Evolutionary conservation across 2,329 filamentous ascomycete species (phyloP), one percentile per base, ranked within the genome.

Genomic region (Exutisphaerella laricina): DNA sequence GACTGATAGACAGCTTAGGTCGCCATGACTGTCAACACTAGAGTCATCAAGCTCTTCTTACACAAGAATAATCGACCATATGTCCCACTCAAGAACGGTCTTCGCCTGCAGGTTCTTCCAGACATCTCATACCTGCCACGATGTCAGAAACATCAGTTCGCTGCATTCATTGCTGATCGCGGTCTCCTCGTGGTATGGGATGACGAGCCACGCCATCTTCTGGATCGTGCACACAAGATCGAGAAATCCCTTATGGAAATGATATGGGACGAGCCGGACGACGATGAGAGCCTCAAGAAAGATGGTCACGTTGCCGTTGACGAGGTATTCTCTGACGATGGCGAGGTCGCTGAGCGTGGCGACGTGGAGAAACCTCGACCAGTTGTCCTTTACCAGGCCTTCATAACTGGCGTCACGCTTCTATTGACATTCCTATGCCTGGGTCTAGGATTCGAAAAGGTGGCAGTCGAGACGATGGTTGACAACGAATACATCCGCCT

Each of bases 1-100:
- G 26, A 50, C 12, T 34, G 20, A 28, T 16, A 3, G 22, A 20
- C n/a, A 45, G 51, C 34, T 59, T 45, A 82, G 76, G 78, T 74
- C 54, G 80, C 80, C 38, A 81, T 84, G 74, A 85, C 81, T 3
- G 70, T 84, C 50, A 81, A 78, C 57, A 84, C 80, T 3, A 70
- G 73, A 45, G 74, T 83, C 29, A 79, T 84, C 55, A 75, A 77
- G 50, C 70, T 80, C 20, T 73, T 84, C 49, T 65, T 83, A 5
- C 65, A 72, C 43, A 64, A 70, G 36, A 71, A 67, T 33, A 66
- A 71, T 16, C 51, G 67, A 16, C 66, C 75, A 12, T 80, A 74
- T 50, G 75, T 84, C 7, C 78, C 80, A 7, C 65, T 84, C 12
- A 62, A 70, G 12, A 68, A 74, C 40, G 77, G 76, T 3, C 69